Evolutionary conservation across 768 basidiomycete species (phyloP), one percentile per base, ranked within the genome.

Genomic region (Termitomyces titanicus): DNA sequence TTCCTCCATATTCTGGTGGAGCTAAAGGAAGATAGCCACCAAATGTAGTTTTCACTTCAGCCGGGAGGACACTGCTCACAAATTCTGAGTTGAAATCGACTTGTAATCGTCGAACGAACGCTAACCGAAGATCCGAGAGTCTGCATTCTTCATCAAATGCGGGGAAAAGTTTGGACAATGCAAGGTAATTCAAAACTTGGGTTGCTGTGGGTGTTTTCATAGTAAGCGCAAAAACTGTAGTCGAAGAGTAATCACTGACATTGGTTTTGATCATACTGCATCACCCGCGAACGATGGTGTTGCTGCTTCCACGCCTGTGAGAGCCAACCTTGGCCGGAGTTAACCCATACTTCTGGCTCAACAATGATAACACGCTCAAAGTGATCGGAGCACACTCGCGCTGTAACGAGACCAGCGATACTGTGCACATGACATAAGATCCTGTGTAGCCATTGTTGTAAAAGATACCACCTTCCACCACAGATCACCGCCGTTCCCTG

Each of bases 311-410:
- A 59, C 39, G 55, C 56, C 31, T 65, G 53, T 3, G 56, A 34
- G n/a, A 50, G 49, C 42, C 61, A 35, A 24, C 62, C 66, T 38
- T 65, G 63, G 24, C 64, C 49, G 0, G 61, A 54, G 12, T 60
- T 53, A 3, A 67, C 39, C 65, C 66, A 69, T n/a, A 54, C 55
- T 50, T 72, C 71, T 13, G 71, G 60, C 38, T 72, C 71, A 27
- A 72, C 55, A 35, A 72, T 56, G 22, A 72, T 33, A 39, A 72
- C 70, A 5, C 58, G 53, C 44, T 69, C 64, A 53, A 71, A 72
- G 47, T 70, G 69, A 51, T 68, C 63, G 17, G 67, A 61, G 47
- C 68, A 71, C 11, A 71, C 62, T 15, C 68, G 60, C 5, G 71
- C 71, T 10, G 71, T 48, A 29, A 68, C 49, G 8, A 72, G 54